phyloP scores from a whole-genome alignment of 73 alveolate species.

The Urostyla sp. region DNA sequence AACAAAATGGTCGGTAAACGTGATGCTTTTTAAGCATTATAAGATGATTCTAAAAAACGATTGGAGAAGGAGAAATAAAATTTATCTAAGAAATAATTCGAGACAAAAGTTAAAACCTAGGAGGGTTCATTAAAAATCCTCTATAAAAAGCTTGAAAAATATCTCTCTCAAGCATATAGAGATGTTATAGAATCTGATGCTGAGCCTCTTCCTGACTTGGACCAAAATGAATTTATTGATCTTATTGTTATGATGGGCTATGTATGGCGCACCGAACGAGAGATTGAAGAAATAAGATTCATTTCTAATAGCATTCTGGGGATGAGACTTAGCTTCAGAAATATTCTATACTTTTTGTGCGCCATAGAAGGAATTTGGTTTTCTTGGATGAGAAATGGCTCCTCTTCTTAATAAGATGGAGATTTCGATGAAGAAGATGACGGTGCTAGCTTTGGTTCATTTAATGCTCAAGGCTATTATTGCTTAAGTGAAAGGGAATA shows the following conservation, averaged over 20 bases:
- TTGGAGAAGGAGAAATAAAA: conserved; percentile 6
- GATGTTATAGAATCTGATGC: no score
- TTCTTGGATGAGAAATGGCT: not conserved
- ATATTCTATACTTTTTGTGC: not conserved
- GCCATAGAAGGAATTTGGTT: not conserved
- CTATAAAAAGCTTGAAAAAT: conserved; percentile 28
- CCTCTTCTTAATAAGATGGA: no score
- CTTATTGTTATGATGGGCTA: no score
- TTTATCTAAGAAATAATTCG: not conserved
- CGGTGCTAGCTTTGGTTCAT: no score
- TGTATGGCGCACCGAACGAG: no score
- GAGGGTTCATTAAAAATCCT: conserved; percentile 18
- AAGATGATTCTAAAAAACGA: conserved; percentile 21
- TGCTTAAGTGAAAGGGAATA: not conserved
- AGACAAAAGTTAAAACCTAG: conserved; percentile 5
- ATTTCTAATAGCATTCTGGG: no score
- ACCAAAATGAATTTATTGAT: no score
- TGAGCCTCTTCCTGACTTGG: no score
- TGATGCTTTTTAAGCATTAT: conserved; percentile 1
- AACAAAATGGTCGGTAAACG: conserved; percentile 9
- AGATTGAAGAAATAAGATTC: no score
- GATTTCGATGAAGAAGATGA: no score
- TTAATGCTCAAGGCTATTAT: no score
- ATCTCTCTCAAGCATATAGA: conserved; percentile 21
- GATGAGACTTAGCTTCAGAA: conserved; percentile 15